Percentiles rank a stretch among this genome's conserved stretches.
These are phyloP conservation scores for Pleurotus tuoliensis DNA, from an alignment of 768 basidiomycete species.

Conservation along the genomic window DNA sequence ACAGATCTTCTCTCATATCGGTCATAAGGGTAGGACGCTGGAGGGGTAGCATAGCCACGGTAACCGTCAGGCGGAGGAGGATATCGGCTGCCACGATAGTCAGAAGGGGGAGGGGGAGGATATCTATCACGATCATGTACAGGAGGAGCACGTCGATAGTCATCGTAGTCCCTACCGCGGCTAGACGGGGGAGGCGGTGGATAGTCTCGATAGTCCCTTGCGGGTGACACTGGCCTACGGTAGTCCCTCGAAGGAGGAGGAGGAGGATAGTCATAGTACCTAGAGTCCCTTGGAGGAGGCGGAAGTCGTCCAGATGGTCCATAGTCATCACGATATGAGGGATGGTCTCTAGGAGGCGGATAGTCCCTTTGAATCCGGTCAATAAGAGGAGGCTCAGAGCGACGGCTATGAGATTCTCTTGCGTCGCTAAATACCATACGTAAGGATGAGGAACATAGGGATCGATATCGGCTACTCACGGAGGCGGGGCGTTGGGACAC, in stretches of 20 bases:
- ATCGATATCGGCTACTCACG: constrained; percentile 41
- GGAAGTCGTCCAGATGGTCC: constrained; percentile 39
- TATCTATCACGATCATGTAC: constrained; percentile 49
- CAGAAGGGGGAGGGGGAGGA: constrained; percentile 43
- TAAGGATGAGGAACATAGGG: not conserved
- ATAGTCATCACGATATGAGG: constrained; percentile 55
- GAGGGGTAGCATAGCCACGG: constrained; percentile 48
- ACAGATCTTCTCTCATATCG: constrained; percentile 56
- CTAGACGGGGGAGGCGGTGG: constrained; percentile 38
- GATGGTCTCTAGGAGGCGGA: constrained; percentile 30
- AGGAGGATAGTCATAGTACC: constrained; percentile 63
- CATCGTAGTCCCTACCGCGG: constrained; percentile 63
- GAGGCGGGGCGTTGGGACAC: constrained; percentile 52
- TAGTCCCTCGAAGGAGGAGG: constrained; percentile 50
- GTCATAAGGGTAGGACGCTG: constrained; percentile 54
- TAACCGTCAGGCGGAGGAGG: constrained; percentile 50
- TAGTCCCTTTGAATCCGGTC: constrained; percentile 63
- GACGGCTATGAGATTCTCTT: constrained; percentile 36
- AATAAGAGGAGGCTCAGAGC: constrained; percentile 46
- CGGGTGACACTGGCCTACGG: constrained; percentile 56
- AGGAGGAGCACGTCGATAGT: constrained; percentile 50
- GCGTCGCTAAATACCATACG: constrained; percentile 11
- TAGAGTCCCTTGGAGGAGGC: constrained; percentile 37
- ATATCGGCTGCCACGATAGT: constrained; percentile 54
- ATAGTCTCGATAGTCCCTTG: constrained; percentile 69